Evolutionary conservation across 768 basidiomycete species (phyloP), one percentile per base, ranked within the genome.

Genomic region (Hericium coralloides): DNA sequence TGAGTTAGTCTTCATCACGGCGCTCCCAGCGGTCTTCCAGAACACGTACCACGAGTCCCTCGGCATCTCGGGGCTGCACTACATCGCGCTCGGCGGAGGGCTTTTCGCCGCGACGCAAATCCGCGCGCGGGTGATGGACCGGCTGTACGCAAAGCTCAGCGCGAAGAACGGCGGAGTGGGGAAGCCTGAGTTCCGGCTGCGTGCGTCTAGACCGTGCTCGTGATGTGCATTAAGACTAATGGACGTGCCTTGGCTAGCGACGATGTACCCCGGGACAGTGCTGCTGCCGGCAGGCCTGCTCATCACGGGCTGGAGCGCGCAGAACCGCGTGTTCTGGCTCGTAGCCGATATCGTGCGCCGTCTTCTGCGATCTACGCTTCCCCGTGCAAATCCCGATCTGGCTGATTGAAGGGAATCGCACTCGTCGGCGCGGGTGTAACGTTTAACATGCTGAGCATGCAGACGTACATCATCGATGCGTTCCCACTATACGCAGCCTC

Each of bases 401-500:
- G 22, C 54, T 22, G 17, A 18, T n/a, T 50, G 49, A 56, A 85
- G 83, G 85, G 85, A 1, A 81, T 83, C 31, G 74, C 70, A 0
- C 67, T 80, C 10, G 67, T 86, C 20, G 84, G 83, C 12, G 76
- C 72, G 0, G 85, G 84, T 0, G 68, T 79, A 18, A 82, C 86
- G 55, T 69, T 85, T 10, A 71, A 72, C 57, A 84, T 85, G 69
- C 82, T 86, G 64, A 66, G 74, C 1, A 81, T 85, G 8, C 82
- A 85, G 61, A 80, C 81, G 1, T 91, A 89, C 52, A 69, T 88
- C 49, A 77, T 91, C 22, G 85, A 88, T 58, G 67, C 79, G 0
- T 89, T 86, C 65, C 79, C 84, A 0, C 68, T 85, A 2, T 74
- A 87, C 60, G 82, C 86, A 45, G 84, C 86, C 7, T 87, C 84